Base-by-base conservation (phyloP, 2,329 filamentous ascomycete genomes). In the Fusarium floridanum region DNA sequence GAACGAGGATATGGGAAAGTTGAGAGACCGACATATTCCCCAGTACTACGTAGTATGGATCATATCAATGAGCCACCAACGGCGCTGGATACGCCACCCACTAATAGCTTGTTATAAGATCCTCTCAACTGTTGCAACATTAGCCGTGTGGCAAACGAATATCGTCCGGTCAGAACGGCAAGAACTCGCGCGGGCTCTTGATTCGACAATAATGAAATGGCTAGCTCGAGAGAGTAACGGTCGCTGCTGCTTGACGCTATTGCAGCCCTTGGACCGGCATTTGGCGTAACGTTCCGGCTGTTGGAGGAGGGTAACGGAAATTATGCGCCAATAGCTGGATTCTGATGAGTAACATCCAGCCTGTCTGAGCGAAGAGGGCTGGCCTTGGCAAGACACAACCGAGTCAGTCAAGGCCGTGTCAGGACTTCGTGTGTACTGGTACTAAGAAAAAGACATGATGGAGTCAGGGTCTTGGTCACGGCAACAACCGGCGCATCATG, bases 281-380 rank as follows among this genome's bases (percentile, higher is more conserved):
- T 36, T 72, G 61, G 57, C 61, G 59, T 53, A 61, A 74, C 63
- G 66, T 41, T 50, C 27, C 57, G 43, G 57, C 59, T 68, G 67
- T 74, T 50, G 60, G 55, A 37, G 61, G 29, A 59, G 43, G 67
- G 71, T 45, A 62, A 50, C 67, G 71, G 67, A 68, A 68, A 71
- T 73, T 71, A 73, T 64, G 67, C 32, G 65, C 71, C 71, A 74
- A 71, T 68, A 55, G 48, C n/a, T 62, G 61, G 43, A 39, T 74
- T 27, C 16, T 32, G 57, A 61, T 56, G 41, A 68, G 56, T 61
- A 48, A 20, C 61, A 63, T 53, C 29, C 32, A 56, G 27, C 36
- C 36, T 64, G 48, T 22, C 17, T 22, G 22, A 63, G 43, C 45
- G 29, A 29, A 39, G 20, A 20, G 14, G 34, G 29, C 55, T 71